Evolutionary conservation across 257 asterid genomes (phyloP).

Genomic region (Henckelia pumila): DNA sequence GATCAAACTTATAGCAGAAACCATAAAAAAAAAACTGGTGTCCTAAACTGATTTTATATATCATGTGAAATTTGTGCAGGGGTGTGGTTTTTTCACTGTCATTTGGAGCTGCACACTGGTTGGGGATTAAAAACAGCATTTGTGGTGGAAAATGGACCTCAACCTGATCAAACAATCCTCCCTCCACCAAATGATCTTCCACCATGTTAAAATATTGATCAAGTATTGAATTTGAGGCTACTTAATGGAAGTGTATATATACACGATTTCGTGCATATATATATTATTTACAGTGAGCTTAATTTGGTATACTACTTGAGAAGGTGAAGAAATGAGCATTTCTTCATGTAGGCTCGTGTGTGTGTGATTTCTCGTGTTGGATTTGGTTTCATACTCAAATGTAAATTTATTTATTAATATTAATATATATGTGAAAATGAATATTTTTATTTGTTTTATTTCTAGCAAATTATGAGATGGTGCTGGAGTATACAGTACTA

Average conservation of each 20-base stretch:
- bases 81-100: constrained; percentile 62
- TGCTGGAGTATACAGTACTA: too few species aligned
- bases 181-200: constrained; percentile 66
- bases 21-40: too few species aligned
- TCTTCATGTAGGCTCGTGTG: background rate
- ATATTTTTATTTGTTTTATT: too few species aligned
- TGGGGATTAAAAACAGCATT: constrained; percentile 65
- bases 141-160: constrained; percentile 55
- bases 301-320: constrained; percentile 6
- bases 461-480: too few species aligned
- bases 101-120: constrained; percentile 59
- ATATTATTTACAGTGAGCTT: constrained; percentile 3
- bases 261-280: constrained; percentile 13
- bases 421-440: background rate
- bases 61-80: constrained; percentile 23
- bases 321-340: constrained; percentile 1
- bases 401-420: constrained; percentile 14
- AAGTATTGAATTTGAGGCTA: background rate
- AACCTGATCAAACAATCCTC: constrained; percentile 40
- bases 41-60: background rate
- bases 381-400: constrained; percentile 20
- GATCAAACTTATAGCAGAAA: too few species aligned
- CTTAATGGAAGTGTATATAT: background rate
- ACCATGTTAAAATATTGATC: constrained; percentile 29
- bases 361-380: background rate